Evolutionary conservation across 768 basidiomycete species (phyloP).

Genomic region (Trichaptum fuscoviolaceum): DNA sequence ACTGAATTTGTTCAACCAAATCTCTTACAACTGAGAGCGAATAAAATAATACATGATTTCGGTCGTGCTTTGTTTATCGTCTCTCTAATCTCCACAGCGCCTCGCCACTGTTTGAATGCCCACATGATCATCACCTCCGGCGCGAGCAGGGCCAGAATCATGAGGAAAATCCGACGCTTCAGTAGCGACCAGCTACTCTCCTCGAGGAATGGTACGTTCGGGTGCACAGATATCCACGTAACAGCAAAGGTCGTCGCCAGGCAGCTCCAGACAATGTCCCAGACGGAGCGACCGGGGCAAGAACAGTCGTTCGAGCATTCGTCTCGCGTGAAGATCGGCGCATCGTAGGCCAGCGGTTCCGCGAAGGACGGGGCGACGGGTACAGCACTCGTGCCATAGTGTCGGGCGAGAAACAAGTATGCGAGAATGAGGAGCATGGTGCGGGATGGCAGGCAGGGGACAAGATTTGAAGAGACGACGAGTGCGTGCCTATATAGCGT

Average conservation of each 20-base stretch:
- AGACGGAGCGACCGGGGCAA: neutral
- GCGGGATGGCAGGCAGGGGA: no score
- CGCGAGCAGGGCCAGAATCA: conserved; percentile 15
- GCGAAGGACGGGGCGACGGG: no score
- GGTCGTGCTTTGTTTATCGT: conserved; percentile 27
- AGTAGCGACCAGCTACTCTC: conserved; percentile 6
- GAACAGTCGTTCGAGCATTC: neutral
- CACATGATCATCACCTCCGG: conserved; percentile 26
- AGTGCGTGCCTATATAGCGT: no score
- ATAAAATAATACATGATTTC: conserved; percentile 1
- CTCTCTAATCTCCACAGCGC: conserved; percentile 24
- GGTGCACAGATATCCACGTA: conserved; percentile 26
- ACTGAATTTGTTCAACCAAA: neutral
- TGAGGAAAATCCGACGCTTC: conserved; percentile 17
- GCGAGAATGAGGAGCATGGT: no score
- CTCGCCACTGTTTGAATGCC: conserved; percentile 19
- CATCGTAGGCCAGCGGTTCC: no score
- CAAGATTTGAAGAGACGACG: no score
- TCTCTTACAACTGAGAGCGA: neutral
- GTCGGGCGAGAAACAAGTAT: no score
- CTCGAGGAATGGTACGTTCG: conserved; percentile 22
- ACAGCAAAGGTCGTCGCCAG: conserved; percentile 24
- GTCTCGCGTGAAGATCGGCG: neutral
- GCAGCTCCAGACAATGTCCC: conserved; percentile 24
- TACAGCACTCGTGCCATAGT: no score